Evolutionary conservation across 192 early-diverging fungal species (phyloP), one percentile per base, ranked within the genome.

Genomic region (Podila horticola): DNA sequence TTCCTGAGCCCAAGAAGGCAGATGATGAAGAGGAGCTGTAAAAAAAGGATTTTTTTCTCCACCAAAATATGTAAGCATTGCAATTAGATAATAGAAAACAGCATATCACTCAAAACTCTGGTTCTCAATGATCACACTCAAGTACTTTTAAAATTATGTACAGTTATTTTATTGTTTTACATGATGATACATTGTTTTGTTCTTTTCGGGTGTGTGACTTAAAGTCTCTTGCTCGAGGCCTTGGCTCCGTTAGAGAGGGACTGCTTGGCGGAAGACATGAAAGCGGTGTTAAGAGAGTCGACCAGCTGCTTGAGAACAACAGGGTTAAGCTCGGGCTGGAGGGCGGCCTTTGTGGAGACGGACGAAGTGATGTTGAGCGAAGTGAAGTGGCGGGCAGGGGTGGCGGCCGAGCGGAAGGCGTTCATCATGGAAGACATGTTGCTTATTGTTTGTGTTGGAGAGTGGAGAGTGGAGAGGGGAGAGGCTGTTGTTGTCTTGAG

Each of bases 241-340:
- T 45, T 45, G 36, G 36, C 36, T 38, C 36, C 36, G 36, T 38
- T 38, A 13, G 41, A 45, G 59, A 60, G 59, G 34, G 63, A 51
- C 2, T 38, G 52, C 17, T 20, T 45, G 26, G 48, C 57, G 13
- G 48, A 55, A 30, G 62, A 8, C 3, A 55, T 1, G 5, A 58
- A n/a, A n/a, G 57, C 28, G 55, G 57, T 31, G 38, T 58, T 49
- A 24, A 79, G 50, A 15, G 76, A 79, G 33, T 79, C 61, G 70
- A 72, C 70, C 65, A 79, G 24, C 66, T 79, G 76, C 30, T 79
- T 69, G 29, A 79, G 55, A 48, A 79, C 70, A 30, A 79, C 68
- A n/a, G 76, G 66, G 30, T 79, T 69, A 61, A 68, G 70, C 64
- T 79, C 76, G 15, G 76, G 76, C 34, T 79, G 69, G 76, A 79